Percentiles rank a stretch among this genome's conserved stretches.
Conservation (phyloP, 805 yeast genomes). For the Metschnikowia koreensis region DNA sequence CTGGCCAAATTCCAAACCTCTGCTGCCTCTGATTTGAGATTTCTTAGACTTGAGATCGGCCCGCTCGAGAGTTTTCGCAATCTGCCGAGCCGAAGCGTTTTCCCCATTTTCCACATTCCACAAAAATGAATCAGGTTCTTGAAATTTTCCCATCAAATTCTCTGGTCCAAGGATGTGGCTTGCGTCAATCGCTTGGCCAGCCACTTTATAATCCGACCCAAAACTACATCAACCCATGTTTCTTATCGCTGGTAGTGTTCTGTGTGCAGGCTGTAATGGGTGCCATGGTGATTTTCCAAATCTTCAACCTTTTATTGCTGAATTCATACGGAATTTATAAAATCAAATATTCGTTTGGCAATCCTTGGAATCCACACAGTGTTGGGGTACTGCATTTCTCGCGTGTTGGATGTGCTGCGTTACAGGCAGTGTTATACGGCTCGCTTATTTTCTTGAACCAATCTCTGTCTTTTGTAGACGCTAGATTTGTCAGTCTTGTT, state of each 20-base stretch:
- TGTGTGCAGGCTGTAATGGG: conserved; percentile 14
- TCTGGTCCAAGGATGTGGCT: conserved; percentile 4
- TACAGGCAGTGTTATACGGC: conserved; percentile 15
- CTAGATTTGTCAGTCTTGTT: conserved; percentile 6
- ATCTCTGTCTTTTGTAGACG: background rate
- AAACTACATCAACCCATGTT: conserved; percentile 32
- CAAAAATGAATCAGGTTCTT: conserved; percentile 5
- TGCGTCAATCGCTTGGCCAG: conserved; percentile 10
- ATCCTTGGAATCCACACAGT: conserved; percentile 16
- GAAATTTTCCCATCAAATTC: background rate
- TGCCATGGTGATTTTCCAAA: conserved; percentile 17
- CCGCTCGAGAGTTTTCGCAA: no score
- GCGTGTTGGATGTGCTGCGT: conserved; percentile 14
- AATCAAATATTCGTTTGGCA: conserved; percentile 26
- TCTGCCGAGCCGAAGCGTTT: no score
- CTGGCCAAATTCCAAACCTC: no score
- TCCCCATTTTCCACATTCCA: no score
- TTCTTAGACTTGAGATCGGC: no score
- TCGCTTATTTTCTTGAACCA: conserved; percentile 12
- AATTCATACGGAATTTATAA: conserved; percentile 22
- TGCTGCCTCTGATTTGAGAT: no score
- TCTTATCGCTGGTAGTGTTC: conserved; percentile 18
- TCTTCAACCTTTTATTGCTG: conserved; percentile 12
- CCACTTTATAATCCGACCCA: conserved; percentile 25
- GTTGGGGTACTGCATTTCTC: conserved; percentile 17